Evolutionary conservation across 352 stramenopile species (phyloP).

Genomic region (Globisporangium spinosum): DNA sequence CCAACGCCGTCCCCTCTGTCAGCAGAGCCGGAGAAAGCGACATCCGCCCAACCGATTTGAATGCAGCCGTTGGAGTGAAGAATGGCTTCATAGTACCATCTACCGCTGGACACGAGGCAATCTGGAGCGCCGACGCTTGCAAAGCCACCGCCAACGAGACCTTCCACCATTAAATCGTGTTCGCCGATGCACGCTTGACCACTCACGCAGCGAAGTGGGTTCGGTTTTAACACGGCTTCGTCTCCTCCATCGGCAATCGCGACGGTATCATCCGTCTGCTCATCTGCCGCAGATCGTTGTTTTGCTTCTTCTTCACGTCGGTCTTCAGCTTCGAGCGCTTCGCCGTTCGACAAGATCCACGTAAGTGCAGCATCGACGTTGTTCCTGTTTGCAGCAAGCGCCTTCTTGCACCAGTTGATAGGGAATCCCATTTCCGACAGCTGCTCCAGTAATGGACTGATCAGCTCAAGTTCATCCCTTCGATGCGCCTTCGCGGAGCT

Average conservation of each 20-base stretch:
- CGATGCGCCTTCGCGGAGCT: conserved; percentile 25
- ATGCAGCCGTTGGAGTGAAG: conserved; percentile 91
- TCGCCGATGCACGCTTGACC: conserved; percentile 85
- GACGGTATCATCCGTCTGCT: conserved; percentile 27
- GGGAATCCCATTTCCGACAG: conserved; percentile 92
- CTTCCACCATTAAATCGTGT: conserved; percentile 82
- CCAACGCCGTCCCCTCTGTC: conserved; percentile 90
- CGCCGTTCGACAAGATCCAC: conserved; percentile 91
- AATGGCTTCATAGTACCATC: conserved; percentile 93
- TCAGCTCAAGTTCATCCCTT: conserved; percentile 55
- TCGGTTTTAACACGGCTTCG: conserved; percentile 49
- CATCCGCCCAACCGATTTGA: conserved; percentile 92
- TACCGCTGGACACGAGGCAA: conserved; percentile 68
- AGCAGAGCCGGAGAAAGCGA: conserved; percentile 83
- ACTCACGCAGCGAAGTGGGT: conserved; percentile 80
- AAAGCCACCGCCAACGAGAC: conserved; percentile 80
- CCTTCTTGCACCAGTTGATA: conserved; percentile 91
- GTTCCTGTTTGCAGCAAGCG: conserved; percentile 83
- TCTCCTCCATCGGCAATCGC: conserved; percentile 25
- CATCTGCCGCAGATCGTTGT: conserved; percentile 27
- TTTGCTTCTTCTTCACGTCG: conserved; percentile 80
- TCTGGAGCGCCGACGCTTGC: conserved; percentile 79
- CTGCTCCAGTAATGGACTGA: conserved; percentile 80
- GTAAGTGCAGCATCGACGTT: conserved; percentile 90
- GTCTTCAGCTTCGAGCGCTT: conserved; percentile 87